A percentile compares a stretch with the other conserved stretches of the same genome.
Evolutionary conservation across 805 yeast species (phyloP).

Genomic region (Saturnispora diversa): DNA sequence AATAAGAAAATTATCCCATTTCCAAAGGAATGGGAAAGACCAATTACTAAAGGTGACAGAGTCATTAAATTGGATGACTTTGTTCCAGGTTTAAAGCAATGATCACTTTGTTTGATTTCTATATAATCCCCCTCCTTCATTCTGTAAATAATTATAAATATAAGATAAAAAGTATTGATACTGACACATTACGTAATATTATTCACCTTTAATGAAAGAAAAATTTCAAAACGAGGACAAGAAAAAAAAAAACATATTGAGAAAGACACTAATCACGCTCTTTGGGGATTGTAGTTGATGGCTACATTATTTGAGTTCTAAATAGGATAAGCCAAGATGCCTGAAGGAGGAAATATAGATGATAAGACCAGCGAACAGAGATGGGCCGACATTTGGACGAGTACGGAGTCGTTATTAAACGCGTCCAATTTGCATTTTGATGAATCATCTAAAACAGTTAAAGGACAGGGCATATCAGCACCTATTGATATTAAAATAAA

Average conservation of each 20-base stretch:
- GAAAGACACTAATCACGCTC: too few relatives aligned
- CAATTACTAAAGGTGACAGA: conserved; percentile 59
- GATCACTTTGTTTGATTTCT: not conserved
- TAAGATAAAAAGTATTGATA: too few relatives aligned
- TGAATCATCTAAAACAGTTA: not conserved
- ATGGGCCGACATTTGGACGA: not conserved
- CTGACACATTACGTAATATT: too few relatives aligned
- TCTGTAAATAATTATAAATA: conserved; percentile 4
- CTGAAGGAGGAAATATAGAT: too few relatives aligned
- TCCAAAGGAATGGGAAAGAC: conserved; percentile 76
- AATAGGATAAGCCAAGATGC: too few relatives aligned
- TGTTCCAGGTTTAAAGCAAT: conserved; percentile 3
- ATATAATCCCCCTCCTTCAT: not conserved
- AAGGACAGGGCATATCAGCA: not conserved
- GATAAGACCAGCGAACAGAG: too few relatives aligned
- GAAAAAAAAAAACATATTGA: too few relatives aligned
- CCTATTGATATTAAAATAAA: not conserved
- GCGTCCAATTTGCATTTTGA: not conserved
- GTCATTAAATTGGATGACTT: conserved; percentile 24
- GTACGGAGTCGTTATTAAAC: not conserved
- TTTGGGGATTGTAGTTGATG: too few relatives aligned
- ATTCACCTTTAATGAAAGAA: too few relatives aligned
- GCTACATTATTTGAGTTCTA: too few relatives aligned
- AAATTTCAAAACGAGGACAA: too few relatives aligned
- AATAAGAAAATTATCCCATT: conserved; percentile 38